phyloP scores from a whole-genome alignment of 495 filamentous ascomycete genomes.

The Lasiosphaeriaceae sp. region DNA sequence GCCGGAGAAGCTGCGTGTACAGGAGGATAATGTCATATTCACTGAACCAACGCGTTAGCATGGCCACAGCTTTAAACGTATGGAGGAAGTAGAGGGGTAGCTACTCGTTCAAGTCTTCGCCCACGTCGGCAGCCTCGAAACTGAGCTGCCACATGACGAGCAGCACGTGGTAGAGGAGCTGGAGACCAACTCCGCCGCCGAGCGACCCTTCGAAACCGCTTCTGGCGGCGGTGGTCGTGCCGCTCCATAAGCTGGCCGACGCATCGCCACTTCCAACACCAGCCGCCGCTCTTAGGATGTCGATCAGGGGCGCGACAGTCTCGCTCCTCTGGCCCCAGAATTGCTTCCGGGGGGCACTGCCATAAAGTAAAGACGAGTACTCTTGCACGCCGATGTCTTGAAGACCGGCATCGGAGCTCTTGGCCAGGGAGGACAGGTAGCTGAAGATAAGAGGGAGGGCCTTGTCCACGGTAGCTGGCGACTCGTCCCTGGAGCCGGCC shows the following conservation, averaged over 20 bases:
- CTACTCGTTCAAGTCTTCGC: conserved; percentile 82
- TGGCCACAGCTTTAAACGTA: background rate
- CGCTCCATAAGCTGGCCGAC: conserved; percentile 63
- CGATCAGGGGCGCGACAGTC: conserved; percentile 75
- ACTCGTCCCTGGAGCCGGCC: conserved; percentile 60
- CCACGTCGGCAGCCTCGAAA: conserved; percentile 80
- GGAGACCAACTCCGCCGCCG: conserved; percentile 80
- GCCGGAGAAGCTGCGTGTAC: conserved; percentile 81
- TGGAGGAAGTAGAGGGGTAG: conserved; percentile 15
- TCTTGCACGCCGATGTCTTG: conserved; percentile 94
- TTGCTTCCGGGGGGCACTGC: conserved; percentile 64
- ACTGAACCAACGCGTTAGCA: conserved; percentile 36
- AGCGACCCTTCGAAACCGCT: conserved; percentile 59
- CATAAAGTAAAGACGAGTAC: conserved; percentile 83
- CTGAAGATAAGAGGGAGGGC: conserved; percentile 82
- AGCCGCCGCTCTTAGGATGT: conserved; percentile 76
- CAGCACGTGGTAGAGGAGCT: conserved; percentile 91
- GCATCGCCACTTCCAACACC: conserved; percentile 64
- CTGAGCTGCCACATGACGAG: conserved; percentile 93
- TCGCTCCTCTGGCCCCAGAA: conserved; percentile 88
- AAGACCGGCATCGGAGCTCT: conserved; percentile 72
- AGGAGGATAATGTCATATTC: conserved; percentile 90
- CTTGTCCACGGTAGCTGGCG: conserved; percentile 54
- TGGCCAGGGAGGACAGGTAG: conserved; percentile 78
- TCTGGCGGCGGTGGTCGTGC: conserved; percentile 50